Evolutionary conservation across 495 filamentous ascomycete genomes (phyloP).

Genomic region (Hamigera avellanea): DNA sequence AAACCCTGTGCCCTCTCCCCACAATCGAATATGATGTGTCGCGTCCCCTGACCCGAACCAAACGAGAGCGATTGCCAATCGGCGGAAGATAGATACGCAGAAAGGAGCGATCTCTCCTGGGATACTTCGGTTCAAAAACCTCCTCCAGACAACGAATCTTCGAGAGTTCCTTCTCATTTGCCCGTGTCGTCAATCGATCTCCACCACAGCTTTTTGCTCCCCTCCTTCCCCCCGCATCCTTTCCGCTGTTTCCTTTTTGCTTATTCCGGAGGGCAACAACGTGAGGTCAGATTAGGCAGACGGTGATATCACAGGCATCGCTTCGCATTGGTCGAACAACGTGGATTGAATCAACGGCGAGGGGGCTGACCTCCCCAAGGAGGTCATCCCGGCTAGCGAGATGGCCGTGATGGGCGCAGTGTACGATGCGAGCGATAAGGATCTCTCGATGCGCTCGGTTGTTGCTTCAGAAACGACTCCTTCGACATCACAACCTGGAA

Average conservation of each 20-base stretch:
- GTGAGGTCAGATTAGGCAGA: no score
- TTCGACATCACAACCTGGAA: not conserved
- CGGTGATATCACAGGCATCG: not conserved
- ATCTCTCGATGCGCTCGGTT: conserved; percentile 3
- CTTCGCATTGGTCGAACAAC: conserved; percentile 12
- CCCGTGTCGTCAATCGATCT: no score
- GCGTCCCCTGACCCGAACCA: no score
- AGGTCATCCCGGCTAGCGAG: conserved; percentile 30
- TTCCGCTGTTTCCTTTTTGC: conserved; percentile 4
- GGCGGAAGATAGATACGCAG: no score
- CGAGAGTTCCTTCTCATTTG: no score
- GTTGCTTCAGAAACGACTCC: conserved; percentile 4
- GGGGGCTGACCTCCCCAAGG: conserved; percentile 38
- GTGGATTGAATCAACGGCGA: conserved; percentile 29
- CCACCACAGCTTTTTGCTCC: not conserved
- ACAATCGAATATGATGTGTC: no score
- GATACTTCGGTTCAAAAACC: no score
- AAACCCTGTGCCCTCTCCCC: no score
- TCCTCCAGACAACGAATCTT: no score
- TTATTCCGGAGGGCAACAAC: not conserved
- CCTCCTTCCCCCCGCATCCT: conserved; percentile 1
- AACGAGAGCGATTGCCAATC: no score
- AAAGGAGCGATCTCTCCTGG: not conserved
- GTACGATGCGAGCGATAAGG: conserved; percentile 15
- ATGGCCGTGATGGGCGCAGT: conserved; percentile 21